These are phyloP conservation scores for Malus hybrid DNA, from an alignment of 331 rosid genomes.

Conservation along the genomic window DNA sequence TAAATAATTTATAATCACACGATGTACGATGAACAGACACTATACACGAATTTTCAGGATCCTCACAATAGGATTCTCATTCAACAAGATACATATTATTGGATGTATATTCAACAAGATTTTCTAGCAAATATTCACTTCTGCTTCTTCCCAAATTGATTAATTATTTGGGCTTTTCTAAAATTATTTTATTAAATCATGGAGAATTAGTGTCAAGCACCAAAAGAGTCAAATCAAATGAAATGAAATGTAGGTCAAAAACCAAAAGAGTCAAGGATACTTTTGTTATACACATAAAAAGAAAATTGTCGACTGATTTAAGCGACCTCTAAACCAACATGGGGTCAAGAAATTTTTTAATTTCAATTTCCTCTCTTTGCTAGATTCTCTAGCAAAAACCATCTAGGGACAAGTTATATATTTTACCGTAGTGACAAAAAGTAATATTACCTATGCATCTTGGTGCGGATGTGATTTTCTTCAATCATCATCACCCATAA, in stretches of 20 bases:
- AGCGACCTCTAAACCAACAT: background rate
- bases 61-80: too few relatives aligned
- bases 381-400: background rate
- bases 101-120: background rate
- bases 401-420: background rate
- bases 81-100: background rate
- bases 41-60: too few relatives aligned
- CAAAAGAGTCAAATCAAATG: background rate
- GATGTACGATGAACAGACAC: too few relatives aligned
- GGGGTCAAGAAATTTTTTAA: background rate
- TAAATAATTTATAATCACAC: too few relatives aligned
- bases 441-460: too few relatives aligned
- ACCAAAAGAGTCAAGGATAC: background rate
- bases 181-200: background rate
- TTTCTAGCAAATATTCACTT: background rate
- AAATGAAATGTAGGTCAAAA: background rate
- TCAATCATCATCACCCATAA: fast-evolving
- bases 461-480: fast-evolving
- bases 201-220: slow-evolving; percentile 12
- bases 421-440: too few relatives aligned
- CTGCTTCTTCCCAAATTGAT: background rate
- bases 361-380: background rate
- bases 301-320: background rate
- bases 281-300: background rate
- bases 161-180: background rate